A percentile compares a stretch with the other conserved stretches of the same genome.
Conservation (phyloP, 2,329 filamentous ascomycete species). For the Mycosphaerelloides madeirae region DNA sequence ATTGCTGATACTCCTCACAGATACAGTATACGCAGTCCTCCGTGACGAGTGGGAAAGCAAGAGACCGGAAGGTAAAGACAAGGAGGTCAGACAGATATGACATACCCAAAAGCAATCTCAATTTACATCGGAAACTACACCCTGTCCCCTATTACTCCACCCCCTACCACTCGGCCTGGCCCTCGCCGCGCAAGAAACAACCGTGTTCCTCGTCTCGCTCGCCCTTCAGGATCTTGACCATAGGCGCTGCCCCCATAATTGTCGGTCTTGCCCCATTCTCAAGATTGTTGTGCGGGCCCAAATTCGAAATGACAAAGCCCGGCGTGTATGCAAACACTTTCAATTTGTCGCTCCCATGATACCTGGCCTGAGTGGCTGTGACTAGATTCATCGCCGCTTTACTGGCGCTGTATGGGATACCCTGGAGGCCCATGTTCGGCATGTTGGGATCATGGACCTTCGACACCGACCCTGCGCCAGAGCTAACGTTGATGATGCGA, state of each 20-base stretch:
- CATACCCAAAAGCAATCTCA: no score
- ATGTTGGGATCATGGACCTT: slow-evolving; percentile 26
- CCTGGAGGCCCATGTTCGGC: slow-evolving; percentile 27
- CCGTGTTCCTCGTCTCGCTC: slow-evolving; percentile 31
- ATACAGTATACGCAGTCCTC: slow-evolving; percentile 81
- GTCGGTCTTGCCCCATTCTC: slow-evolving; percentile 36
- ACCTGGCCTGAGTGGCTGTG: slow-evolving; percentile 25
- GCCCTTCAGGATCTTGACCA: slow-evolving; percentile 36
- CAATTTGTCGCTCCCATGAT: slow-evolving; percentile 25
- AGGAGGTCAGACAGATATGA: slow-evolving; percentile 74
- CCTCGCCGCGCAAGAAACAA: slow-evolving; percentile 9
- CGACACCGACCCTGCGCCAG: slow-evolving; percentile 33
- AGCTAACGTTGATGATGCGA: slow-evolving; percentile 35
- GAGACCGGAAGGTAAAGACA: slow-evolving; percentile 81
- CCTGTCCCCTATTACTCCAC: no score
- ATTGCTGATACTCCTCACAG: slow-evolving; percentile 78
- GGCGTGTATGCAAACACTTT: slow-evolving; percentile 39
- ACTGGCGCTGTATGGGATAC: slow-evolving; percentile 32
- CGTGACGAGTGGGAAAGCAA: slow-evolving; percentile 93
- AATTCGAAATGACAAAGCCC: slow-evolving; percentile 35
- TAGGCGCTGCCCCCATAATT: slow-evolving; percentile 30
- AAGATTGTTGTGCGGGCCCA: slow-evolving; percentile 31
- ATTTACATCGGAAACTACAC: no score
- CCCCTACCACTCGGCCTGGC: slow-evolving; percentile 12
- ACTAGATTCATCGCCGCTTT: slow-evolving; percentile 41